These are phyloP conservation scores for Zymoseptoria pseudotritici DNA, from an alignment of 2,329 filamentous ascomycete genomes.

Conservation along the genomic window DNA sequence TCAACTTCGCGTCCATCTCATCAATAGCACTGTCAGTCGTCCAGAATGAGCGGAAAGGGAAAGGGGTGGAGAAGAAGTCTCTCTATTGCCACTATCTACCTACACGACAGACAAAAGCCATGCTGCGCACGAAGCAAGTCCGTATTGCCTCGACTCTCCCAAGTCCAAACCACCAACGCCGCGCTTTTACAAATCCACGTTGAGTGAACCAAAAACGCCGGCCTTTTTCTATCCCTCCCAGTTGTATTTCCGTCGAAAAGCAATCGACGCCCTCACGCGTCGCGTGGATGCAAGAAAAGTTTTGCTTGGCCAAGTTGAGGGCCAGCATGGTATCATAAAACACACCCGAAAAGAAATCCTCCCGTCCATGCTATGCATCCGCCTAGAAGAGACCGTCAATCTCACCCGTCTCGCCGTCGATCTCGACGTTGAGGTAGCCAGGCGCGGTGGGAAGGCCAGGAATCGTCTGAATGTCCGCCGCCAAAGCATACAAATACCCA, in stretches of 20 bases:
- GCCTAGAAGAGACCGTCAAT: conserved; percentile 71
- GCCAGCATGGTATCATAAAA: conserved; percentile 3
- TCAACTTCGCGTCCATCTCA: no score
- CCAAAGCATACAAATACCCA: conserved; percentile 89
- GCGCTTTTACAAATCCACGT: neutral
- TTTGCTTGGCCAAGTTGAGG: neutral
- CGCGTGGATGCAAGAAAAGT: neutral
- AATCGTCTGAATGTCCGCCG: conserved; percentile 97
- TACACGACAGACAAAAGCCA: neutral
- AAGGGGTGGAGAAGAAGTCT: neutral
- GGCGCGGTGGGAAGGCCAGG: conserved; percentile 91
- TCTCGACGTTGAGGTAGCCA: conserved; percentile 89
- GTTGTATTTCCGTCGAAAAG: neutral
- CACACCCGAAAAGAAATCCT: neutral
- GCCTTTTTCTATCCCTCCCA: neutral
- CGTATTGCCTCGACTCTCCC: neutral
- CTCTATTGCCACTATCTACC: neutral
- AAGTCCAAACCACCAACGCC: neutral
- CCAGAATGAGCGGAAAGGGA: no score
- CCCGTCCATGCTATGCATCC: neutral
- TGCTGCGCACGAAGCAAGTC: neutral
- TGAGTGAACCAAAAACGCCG: neutral
- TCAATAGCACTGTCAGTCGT: no score
- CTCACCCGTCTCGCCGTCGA: conserved; percentile 46
- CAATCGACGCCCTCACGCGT: neutral